Evolutionary conservation across 2,329 filamentous ascomycete genomes (phyloP).

Genomic region (Aspergillus arachidicola): DNA sequence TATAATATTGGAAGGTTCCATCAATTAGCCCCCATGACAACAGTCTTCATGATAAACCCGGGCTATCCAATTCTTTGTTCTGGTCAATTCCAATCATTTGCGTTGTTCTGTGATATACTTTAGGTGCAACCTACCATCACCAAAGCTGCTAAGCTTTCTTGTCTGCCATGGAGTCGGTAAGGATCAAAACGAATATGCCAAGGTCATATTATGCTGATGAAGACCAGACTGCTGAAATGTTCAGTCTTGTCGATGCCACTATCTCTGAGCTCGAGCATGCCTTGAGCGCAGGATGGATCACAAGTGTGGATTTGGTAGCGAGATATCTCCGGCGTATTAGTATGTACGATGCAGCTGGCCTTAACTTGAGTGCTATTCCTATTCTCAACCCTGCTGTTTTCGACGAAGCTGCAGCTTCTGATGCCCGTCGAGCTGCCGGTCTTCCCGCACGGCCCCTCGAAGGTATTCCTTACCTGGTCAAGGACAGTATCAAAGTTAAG

Average conservation of each 20-base stretch:
- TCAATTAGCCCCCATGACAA: background rate
- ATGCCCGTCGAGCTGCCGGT: constrained; percentile 46
- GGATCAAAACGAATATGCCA: background rate
- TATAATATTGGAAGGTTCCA: background rate
- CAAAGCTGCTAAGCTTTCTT: background rate
- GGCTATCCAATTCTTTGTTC: background rate
- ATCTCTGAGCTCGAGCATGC: constrained; percentile 50
- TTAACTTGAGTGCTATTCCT: constrained; percentile 52
- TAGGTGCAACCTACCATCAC: background rate
- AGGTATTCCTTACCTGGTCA: constrained; percentile 61
- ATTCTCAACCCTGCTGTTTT: constrained; percentile 52
- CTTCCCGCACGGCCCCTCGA: constrained; percentile 48
- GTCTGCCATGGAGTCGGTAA: background rate
- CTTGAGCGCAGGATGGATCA: constrained; percentile 42
- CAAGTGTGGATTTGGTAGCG: constrained; percentile 50
- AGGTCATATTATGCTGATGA: background rate
- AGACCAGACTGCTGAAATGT: constrained; percentile 3
- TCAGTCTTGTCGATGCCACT: constrained; percentile 50
- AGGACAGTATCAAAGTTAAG: constrained; percentile 59
- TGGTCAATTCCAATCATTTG: background rate
- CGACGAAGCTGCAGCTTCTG: constrained; percentile 51
- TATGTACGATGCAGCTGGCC: constrained; percentile 47
- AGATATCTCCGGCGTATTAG: constrained; percentile 53
- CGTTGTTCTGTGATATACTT: background rate
- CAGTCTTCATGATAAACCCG: background rate